Evolutionary conservation across 176 grass and related monocot genomes (phyloP).

Genomic region (Lolium rigidum): DNA sequence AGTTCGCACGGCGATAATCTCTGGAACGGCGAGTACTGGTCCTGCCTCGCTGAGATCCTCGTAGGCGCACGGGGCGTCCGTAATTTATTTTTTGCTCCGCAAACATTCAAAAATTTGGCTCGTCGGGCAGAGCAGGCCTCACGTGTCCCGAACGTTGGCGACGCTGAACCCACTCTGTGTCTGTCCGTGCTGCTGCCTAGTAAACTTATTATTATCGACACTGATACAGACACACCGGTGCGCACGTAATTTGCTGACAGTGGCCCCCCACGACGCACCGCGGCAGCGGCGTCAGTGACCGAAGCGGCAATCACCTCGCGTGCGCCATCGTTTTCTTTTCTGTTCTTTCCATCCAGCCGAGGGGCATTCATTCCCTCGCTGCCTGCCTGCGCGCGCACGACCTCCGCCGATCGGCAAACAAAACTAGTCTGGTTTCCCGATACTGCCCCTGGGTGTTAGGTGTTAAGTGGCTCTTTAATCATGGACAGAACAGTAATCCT

Average conservation of each 20-base stretch:
- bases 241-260: background rate
- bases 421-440: background rate
- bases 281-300: constrained; percentile 19
- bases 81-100: no score
- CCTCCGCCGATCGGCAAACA: background rate
- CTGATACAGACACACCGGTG: background rate
- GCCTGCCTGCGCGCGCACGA: constrained; percentile 25
- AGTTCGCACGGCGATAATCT: background rate
- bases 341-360: background rate
- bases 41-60: background rate
- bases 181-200: background rate
- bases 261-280: background rate
- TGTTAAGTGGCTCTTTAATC: background rate
- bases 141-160: constrained; percentile 32
- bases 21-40: background rate
- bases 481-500: constrained; percentile 37
- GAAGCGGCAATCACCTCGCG: background rate
- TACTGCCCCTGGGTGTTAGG: background rate
- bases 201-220: background rate
- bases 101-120: constrained; percentile 42
- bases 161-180: background rate
- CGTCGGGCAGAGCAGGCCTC: constrained; percentile 27
- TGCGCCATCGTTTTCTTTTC: background rate
- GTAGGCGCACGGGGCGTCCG: background rate
- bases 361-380: constrained; percentile 51